Evolutionary conservation across 2,329 filamentous ascomycete species (phyloP), one percentile per base, ranked within the genome.

Genomic region (Sclerotinia glacialis): DNA sequence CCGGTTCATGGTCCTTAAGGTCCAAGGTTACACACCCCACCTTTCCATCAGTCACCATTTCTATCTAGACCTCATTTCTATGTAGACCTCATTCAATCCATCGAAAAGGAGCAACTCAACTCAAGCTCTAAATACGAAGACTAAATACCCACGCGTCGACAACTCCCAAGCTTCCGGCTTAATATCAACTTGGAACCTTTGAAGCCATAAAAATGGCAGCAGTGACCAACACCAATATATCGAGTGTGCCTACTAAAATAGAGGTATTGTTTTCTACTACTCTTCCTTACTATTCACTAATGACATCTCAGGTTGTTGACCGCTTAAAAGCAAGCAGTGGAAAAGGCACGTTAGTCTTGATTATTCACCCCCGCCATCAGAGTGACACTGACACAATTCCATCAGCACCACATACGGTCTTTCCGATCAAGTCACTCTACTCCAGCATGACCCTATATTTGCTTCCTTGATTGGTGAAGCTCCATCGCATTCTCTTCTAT

Each of bases 401-500:
- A 44, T 47, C 55, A 75, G 74, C 60, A 16, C 69, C 12, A 34
- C 64, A n/a, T 58, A 65, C n/a, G 62, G 61, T 18, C 61, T 69
- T 5, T 66, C 67, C 50, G 73, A 75, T 40, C 54, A 75, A 64
- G 61, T 82, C 3, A 75, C 70, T 7, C 70, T 82, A 52, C 72
- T 76, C 1, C 74, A 77, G 63, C 80, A 82, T 66, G 75, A 80
- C 50, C 60, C 73, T 3, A 71, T 71, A n/a, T 78, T 82, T 63
- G 64, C 52, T n/a, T 65, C 67, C 0, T 63, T 82, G 6, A 72
- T 78, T 47, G 78, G 79, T 11, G 46, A 71, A 5, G 68, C 68
- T 3, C 77, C 78, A 8, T 74, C 68, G 1, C 78, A 78, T 63
- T 79, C 79, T 4, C 77, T 81, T 18, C 74, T 83, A 11, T 76